Percentiles rank a stretch among this genome's conserved stretches.
Conservation (phyloP, 176 grass and related monocot genomes). For the Cenchrus fungigraminus region DNA sequence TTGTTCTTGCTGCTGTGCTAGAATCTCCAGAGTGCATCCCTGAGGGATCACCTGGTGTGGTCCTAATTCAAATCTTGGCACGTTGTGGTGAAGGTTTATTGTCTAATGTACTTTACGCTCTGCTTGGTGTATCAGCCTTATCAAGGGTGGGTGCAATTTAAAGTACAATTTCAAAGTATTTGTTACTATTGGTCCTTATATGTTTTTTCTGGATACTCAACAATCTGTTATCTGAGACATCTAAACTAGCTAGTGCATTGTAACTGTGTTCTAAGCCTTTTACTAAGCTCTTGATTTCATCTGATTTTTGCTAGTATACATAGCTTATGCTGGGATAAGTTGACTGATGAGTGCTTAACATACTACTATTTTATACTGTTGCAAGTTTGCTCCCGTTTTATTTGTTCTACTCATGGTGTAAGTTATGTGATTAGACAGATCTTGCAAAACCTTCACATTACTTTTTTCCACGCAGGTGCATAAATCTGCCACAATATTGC, state of each 20-base stretch:
- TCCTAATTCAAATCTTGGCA: constrained; percentile 67
- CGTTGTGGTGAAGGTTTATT: constrained; percentile 80
- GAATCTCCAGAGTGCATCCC: constrained; percentile 56
- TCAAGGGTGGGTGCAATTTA: constrained; percentile 69
- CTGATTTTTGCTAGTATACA: constrained; percentile 25
- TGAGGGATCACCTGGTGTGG: constrained; percentile 64
- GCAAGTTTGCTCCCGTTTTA: constrained; percentile 4
- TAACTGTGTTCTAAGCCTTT: constrained; percentile 21
- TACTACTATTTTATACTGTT: background rate
- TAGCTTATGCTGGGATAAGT: too few relatives aligned
- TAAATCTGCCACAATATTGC: constrained; percentile 93
- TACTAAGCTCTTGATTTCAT: constrained; percentile 18
- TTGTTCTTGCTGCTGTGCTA: constrained; percentile 64
- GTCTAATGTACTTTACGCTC: constrained; percentile 87
- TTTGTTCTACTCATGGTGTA: background rate
- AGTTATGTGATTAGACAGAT: background rate
- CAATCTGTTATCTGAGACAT: constrained; percentile 4
- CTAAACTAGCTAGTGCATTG: background rate
- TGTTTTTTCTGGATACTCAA: background rate
- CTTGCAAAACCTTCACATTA: background rate
- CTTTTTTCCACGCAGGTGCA: constrained; percentile 71
- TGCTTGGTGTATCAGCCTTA: constrained; percentile 93
- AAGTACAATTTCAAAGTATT: constrained; percentile 18
- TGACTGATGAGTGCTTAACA: too few relatives aligned
- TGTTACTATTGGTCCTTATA: background rate